phyloP scores from a whole-genome alignment of 2,329 filamentous ascomycete genomes.

The Trichoderma brevicompactum region DNA sequence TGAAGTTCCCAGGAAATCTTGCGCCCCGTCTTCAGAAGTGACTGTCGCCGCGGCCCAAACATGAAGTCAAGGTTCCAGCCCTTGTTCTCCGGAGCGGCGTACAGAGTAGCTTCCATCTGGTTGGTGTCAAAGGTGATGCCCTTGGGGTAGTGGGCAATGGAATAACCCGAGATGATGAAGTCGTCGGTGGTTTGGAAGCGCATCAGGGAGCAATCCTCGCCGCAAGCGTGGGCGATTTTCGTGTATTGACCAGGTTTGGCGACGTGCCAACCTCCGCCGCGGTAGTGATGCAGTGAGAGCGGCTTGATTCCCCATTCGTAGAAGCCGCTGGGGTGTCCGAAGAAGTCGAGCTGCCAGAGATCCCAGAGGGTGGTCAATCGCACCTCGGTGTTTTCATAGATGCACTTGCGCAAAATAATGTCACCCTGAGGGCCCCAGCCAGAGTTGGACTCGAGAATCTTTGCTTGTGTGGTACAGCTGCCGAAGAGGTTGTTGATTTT shows the following conservation, averaged over 20 bases:
- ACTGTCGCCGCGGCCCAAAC: slow-evolving; percentile 54
- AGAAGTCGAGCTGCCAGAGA: slow-evolving; percentile 65
- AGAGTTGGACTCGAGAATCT: slow-evolving; percentile 59
- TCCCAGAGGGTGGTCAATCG: slow-evolving; percentile 61
- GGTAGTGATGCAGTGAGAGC: slow-evolving; percentile 67
- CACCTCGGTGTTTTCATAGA: slow-evolving; percentile 65
- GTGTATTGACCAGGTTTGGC: slow-evolving; percentile 60
- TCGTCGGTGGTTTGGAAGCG: slow-evolving; percentile 60
- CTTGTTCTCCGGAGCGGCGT: slow-evolving; percentile 52
- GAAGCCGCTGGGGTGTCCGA: slow-evolving; percentile 64
- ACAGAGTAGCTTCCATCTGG: slow-evolving; percentile 59
- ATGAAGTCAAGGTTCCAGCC: slow-evolving; percentile 58
- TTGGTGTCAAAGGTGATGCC: slow-evolving; percentile 55
- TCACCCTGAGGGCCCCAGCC: slow-evolving; percentile 66
- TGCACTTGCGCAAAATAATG: slow-evolving; percentile 64
- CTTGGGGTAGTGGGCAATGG: slow-evolving; percentile 59
- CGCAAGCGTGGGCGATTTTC: slow-evolving; percentile 62
- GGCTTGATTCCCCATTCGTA: slow-evolving; percentile 66
- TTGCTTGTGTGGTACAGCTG: slow-evolving; percentile 53
- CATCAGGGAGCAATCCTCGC: slow-evolving; percentile 63
- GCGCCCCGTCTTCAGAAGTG: slow-evolving; percentile 52
- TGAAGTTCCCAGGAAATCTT: slow-evolving; percentile 61
- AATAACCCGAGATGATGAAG: slow-evolving; percentile 63
- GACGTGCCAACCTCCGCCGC: slow-evolving; percentile 61
- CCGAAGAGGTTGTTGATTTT: slow-evolving; percentile 52